These are phyloP conservation scores for Curvularia sp. DNA, from an alignment of 2,329 filamentous ascomycete genomes.

Conservation along the genomic window DNA sequence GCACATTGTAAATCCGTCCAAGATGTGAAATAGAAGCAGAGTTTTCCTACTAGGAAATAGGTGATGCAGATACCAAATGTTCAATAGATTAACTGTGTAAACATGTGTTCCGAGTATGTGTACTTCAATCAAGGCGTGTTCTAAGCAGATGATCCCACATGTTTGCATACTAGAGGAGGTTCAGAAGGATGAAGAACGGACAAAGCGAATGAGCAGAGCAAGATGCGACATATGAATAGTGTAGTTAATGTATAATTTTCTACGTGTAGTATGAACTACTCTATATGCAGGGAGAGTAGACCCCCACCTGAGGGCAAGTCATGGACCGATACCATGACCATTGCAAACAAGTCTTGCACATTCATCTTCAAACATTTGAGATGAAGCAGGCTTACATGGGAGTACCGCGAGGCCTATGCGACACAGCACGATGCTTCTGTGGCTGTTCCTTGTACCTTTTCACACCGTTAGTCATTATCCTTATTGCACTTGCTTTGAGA, in stretches of 20 bases:
- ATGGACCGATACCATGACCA: not conserved
- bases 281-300: not conserved
- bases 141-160: no score
- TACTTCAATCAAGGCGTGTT: no score
- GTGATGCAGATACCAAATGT: no score
- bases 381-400: not conserved
- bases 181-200: no score
- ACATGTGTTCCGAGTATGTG: no score
- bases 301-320: not conserved
- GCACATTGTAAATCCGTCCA: no score
- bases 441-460: slow-evolving; percentile 24
- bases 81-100: no score
- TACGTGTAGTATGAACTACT: not conserved
- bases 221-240: not conserved
- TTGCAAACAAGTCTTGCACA: not conserved
- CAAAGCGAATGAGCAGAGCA: no score
- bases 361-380: not conserved
- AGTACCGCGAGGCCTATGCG: slow-evolving; percentile 23
- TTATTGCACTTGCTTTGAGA: not conserved
- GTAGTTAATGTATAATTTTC: not conserved
- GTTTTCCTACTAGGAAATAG: no score
- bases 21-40: no score
- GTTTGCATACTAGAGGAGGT: no score
- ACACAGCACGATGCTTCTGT: slow-evolving; percentile 20
- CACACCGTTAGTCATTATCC: not conserved